phyloP scores from a whole-genome alignment of 768 basidiomycete genomes.

The Tricholoma terreum region DNA sequence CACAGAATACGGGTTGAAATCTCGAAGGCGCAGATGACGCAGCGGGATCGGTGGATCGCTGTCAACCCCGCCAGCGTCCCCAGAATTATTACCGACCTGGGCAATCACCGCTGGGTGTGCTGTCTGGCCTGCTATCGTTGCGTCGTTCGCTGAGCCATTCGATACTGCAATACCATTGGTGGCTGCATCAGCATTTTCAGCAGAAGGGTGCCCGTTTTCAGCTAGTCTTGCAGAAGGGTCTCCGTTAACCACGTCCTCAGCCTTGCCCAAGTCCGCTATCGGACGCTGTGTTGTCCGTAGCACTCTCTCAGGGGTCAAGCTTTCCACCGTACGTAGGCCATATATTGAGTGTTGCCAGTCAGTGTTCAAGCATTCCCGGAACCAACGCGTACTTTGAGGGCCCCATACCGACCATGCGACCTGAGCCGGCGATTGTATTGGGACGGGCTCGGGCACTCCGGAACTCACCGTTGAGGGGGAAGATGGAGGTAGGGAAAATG shows the following conservation, averaged over 20 bases:
- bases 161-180: background rate
- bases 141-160: background rate
- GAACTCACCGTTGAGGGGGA: background rate
- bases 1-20: conserved; percentile 36
- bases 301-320: conserved; percentile 21
- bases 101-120: background rate
- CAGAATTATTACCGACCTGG: background rate
- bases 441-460: background rate
- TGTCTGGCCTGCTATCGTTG: background rate
- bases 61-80: background rate
- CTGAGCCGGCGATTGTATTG: conserved; percentile 7
- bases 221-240: background rate
- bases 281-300: background rate
- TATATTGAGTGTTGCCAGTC: conserved; percentile 58
- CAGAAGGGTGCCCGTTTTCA: background rate
- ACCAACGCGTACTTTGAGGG: conserved; percentile 51
- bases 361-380: conserved; percentile 44
- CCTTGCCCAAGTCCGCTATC: background rate
- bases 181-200: background rate
- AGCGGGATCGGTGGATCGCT: conserved; percentile 3
- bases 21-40: conserved; percentile 32
- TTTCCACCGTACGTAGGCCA: conserved; percentile 49
- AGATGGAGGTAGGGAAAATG: background rate
- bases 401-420: conserved; percentile 53
- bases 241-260: background rate